Percentiles rank a stretch among this genome's conserved stretches.
Evolutionary conservation across 768 basidiomycete species (phyloP).

Genomic region (Aureoboletus auriporus): DNA sequence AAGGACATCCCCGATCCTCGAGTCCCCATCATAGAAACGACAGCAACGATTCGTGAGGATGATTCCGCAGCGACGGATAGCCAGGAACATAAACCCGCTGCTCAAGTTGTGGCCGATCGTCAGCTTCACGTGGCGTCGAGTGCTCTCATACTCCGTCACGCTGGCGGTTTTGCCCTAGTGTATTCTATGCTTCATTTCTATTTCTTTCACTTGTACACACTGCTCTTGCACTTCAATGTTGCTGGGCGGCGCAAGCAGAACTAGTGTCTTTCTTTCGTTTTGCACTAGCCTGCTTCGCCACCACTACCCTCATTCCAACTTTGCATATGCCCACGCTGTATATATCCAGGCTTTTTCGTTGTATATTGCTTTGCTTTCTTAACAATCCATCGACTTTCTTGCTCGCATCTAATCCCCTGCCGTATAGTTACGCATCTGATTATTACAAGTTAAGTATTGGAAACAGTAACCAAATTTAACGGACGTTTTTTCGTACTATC

Average conservation of each 20-base stretch:
- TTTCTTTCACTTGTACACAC: conserved; percentile 40
- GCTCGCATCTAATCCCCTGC: conserved; percentile 30
- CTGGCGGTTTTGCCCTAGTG: conserved; percentile 32
- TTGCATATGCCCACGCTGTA: conserved; percentile 28
- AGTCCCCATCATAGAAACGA: conserved; percentile 26
- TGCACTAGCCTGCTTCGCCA: conserved; percentile 7
- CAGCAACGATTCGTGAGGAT: conserved; percentile 18
- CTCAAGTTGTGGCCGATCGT: conserved; percentile 15
- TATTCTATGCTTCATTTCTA: conserved; percentile 42
- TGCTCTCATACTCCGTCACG: conserved; percentile 30
- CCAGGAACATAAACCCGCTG: conserved; percentile 17
- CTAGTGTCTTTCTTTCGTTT: conserved; percentile 10
- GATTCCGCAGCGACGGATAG: conserved; percentile 18
- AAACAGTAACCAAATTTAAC: too few relatives aligned
- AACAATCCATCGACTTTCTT: conserved; percentile 13
- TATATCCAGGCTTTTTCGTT: conserved; percentile 26
- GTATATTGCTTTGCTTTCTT: conserved; percentile 22
- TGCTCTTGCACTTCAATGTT: conserved; percentile 36
- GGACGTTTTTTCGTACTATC: too few relatives aligned
- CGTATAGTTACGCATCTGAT: conserved; percentile 13
- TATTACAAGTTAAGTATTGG: too few relatives aligned
- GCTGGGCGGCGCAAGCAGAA: conserved; percentile 26
- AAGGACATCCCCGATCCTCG: conserved; percentile 13
- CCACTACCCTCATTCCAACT: background rate
- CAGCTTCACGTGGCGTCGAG: conserved; percentile 26